Base-by-base conservation (phyloP, 73 alveolate genomes). In the Paramecium tetraurelia region DNA sequence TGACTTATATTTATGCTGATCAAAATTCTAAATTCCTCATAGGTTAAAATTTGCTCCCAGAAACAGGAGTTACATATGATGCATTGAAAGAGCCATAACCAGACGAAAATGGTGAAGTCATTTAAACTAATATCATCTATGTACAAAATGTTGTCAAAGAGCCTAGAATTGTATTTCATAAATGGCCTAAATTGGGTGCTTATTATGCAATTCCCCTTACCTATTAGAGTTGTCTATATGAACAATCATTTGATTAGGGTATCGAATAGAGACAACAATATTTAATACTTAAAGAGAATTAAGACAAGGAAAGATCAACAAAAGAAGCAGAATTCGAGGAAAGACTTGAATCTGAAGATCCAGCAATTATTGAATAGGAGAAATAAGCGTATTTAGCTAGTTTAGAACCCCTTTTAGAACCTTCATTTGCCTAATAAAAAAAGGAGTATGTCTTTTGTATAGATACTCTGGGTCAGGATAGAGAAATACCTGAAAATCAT, bases 381-480 rank as follows among this genome's bases (percentile, higher is more conserved):
- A 93, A 85, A 70, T 97, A 93, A 58, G 93, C 94, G 7, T 96
- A 96, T 85, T 92, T 86, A 29, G 94, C 92, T 35, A 95, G 93
- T 46, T 92, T 94, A 36, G 96, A 93, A 76, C 86, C 93, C 58
- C 92, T 96, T 29, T 92, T 94, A 75, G 98, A 95, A 83, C 93
- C 95, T 27, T 95, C 95, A 18, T 97, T 89, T 77, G 92, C 70
- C 22, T 85, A 86, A 72, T 92, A 70, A 41, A 96, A 96, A 48
- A 93, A 92, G 92, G 92, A 95, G 53, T 94, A 92, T 93, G 97
- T 96, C 38, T 95, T 97, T 43, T 94, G 98, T 77, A 86, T 97
- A 2, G 99, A 97, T 85, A 96, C 99, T 48, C 59, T 97, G 95
- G 99, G 99, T 21, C 96, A 97, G 86, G 99, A 97, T 90, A 89